Base-by-base conservation (phyloP, 106 monocot genomes). In the Dioscorea zingiberensis region DNA sequence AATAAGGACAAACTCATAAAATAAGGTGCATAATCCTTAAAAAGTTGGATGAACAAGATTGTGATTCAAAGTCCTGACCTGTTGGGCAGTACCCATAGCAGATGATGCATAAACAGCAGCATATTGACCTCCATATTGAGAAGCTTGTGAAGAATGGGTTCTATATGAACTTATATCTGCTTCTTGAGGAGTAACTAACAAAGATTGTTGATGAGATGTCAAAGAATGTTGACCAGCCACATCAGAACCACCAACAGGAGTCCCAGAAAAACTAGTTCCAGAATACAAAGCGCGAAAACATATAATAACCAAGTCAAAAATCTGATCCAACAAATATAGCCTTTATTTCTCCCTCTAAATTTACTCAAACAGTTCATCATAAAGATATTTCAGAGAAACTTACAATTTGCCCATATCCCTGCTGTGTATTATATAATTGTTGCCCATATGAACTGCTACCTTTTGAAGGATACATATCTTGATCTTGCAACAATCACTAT, bases 391-490 rank as follows among this genome's bases (percentile, higher is more conserved):
- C 38, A 38, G 4, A 38, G 1, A 38, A 38, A 29, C 82, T 84
- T 77, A 94, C 94, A 29, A 69, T 69, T 53, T 91, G 91, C 8
- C 73, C 82, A 74, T 95, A 91, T 26, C 76, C 47, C 59, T 90
- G 90, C 45, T 90, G 90, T 3, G 70, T 56, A 47, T 69, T 64
- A 75, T 82, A 94, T 11, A 74, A 55, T 58, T 90, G 87, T 47
- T 90, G 94, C 47, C 85, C 91, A 60, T 79, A 95, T 18, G 73
- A 66, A 56, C 78, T 83, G 44, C 69, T 69, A 21, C 87, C 87
- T 73, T 88, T 95, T 10, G 85, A 74, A 28, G 91, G 94, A 32
- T 85, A 95, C 94, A 95, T 94, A 17, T 69, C 58, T 45, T 44
- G 24, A 27, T 38, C 21, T 22, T 21, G 22, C 56, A 56, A 15